Evolutionary conservation across 768 basidiomycete species (phyloP), one percentile per base, ranked within the genome.

Genomic region (Mycena polygramma): DNA sequence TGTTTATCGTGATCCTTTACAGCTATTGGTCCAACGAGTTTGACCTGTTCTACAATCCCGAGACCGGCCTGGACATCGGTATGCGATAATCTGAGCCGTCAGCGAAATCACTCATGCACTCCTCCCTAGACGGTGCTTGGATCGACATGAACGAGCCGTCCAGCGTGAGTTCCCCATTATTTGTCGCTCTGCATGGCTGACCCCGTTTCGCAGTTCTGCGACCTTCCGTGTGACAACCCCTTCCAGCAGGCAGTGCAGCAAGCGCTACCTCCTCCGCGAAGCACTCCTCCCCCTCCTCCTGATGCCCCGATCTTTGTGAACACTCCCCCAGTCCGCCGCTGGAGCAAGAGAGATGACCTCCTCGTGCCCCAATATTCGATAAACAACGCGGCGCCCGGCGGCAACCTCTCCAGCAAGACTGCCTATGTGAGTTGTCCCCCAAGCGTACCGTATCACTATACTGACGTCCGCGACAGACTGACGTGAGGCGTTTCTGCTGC

Each of bases 121-220:
- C 39, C 10, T 41, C 24, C 41, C 26, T 24, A 60, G 67, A 92
- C 70, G 91, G 91, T 13, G 86, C 86, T 20, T 93, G 92, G 92
- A 91, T 92, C 30, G 90, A 91, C 72, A 91, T 91, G 91, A 92
- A 93, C 75, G 91, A 92, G 69, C 91, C 92, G 8, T 78, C 90
- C 4, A 92, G 85, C 68, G 91, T 92, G 72, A 30, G 87, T 76
- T 20, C 22, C 30, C 41, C 26, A 20, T 19, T 24, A 52, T 45
- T 43, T 51, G 43, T 26, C 35, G 14, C 26, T 19, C 11, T 48
- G 7, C 46, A 36, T 24, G 69, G 8, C 46, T 39, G 53, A 74
- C 46, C 57, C 45, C 43, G 15, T n/a, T 30, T 62, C 14, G 57
- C 66, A 91, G 89, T 92, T 92, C 81, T 92, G 91, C 79, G 80